These are phyloP conservation scores for Ceratocystis variospora DNA, from an alignment of 2,329 filamentous ascomycete species.

Conservation along the genomic window DNA sequence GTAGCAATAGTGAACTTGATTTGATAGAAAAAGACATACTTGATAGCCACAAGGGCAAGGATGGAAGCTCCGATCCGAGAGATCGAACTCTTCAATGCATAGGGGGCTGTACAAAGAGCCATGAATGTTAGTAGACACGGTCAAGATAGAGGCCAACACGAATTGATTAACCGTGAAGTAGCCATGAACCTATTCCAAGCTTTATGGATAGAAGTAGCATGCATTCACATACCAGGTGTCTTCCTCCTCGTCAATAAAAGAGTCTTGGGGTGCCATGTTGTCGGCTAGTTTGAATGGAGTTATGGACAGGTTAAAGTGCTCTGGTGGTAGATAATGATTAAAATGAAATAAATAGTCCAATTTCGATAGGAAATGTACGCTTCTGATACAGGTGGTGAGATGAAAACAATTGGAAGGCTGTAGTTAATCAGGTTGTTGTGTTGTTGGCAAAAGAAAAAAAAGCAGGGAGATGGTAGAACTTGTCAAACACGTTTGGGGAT, in stretches of 20 bases:
- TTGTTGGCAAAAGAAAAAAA: constrained; percentile 6
- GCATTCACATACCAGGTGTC: constrained; percentile 47
- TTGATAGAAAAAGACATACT: constrained; percentile 39
- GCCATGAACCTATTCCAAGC: not conserved
- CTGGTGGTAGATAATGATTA: constrained; percentile 19
- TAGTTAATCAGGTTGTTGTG: not conserved
- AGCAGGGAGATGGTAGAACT: constrained; percentile 19
- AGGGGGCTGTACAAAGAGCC: constrained; percentile 54
- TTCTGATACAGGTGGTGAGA: not conserved
- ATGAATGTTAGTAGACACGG: constrained; percentile 19
- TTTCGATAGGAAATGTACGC: not conserved
- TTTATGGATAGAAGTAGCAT: not conserved
- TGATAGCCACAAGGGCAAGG: constrained; percentile 97
- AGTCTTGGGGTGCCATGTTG: constrained; percentile 54
- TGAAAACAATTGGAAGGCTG: constrained; percentile 6
- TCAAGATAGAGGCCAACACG: not conserved
- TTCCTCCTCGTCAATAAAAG: constrained; percentile 58
- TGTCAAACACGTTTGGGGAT: constrained; percentile 10
- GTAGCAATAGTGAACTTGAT: constrained; percentile 1
- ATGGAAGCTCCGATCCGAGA: constrained; percentile 91
- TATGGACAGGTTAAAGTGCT: constrained; percentile 18
- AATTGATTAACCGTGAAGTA: not conserved
- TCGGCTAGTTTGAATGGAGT: constrained; percentile 10
- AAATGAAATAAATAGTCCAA: constrained; percentile 12
- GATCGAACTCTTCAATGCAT: constrained; percentile 97